A percentile compares a stretch with the other conserved stretches of the same genome.
Evolutionary conservation across 129 eudicot genomes (phyloP).

Genomic region (Solidago caesia): DNA sequence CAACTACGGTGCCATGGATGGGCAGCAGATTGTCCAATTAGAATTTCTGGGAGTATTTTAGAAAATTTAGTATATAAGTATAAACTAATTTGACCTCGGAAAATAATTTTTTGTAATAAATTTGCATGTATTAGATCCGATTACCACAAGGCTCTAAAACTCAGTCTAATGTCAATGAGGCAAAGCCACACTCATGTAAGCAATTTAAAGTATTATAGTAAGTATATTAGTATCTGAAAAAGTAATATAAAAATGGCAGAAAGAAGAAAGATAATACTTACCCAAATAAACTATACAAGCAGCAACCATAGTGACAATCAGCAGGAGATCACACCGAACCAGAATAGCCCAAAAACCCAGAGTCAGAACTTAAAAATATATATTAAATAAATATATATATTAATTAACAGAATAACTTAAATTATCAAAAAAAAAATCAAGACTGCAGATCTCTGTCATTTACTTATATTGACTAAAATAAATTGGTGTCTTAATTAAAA

Average conservation of each 20-base stretch:
- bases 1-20: too few relatives aligned
- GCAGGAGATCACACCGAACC: constrained; percentile 49
- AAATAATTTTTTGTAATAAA: too few relatives aligned
- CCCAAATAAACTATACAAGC: constrained; percentile 72
- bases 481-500: not conserved
- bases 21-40: too few relatives aligned
- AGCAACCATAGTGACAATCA: constrained; percentile 34
- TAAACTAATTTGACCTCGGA: too few relatives aligned
- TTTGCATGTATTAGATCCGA: too few relatives aligned
- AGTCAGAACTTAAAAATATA: constrained; percentile 40
- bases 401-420: constrained; percentile 22
- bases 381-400: too few relatives aligned
- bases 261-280: constrained; percentile 33
- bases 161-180: too few relatives aligned
- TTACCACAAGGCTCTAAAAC: too few relatives aligned
- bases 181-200: too few relatives aligned
- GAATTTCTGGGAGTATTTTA: too few relatives aligned
- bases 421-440: constrained; percentile 13
- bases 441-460: constrained; percentile 61
- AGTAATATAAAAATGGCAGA: constrained; percentile 10
- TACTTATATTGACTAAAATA: constrained; percentile 6
- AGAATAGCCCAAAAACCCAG: constrained; percentile 39
- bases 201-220: too few relatives aligned
- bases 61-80: too few relatives aligned
- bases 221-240: not conserved